Conservation (phyloP, 257 asterid species). For the Petunia axillaris region DNA sequence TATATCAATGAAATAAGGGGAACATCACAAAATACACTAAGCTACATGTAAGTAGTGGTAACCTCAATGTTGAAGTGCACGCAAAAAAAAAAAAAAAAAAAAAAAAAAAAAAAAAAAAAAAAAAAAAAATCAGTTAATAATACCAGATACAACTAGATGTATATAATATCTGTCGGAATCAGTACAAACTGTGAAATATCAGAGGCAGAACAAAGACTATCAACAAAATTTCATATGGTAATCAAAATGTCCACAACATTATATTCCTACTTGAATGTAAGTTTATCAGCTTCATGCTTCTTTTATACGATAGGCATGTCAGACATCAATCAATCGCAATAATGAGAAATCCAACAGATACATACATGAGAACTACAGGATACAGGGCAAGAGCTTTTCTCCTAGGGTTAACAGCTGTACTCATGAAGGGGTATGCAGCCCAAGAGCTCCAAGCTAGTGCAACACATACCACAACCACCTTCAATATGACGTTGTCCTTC, state of each 20-base stretch:
- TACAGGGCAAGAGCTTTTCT: conserved; percentile 95
- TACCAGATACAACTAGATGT: not conserved
- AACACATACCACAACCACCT: conserved; percentile 73
- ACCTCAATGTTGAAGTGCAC: too few relatives aligned
- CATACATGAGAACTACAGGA: conserved; percentile 91
- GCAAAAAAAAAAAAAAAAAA: too few relatives aligned
- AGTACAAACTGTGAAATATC: conserved; percentile 7
- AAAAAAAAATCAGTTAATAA: not conserved
- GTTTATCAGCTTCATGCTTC: not conserved
- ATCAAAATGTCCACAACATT: not conserved
- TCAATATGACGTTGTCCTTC: conserved; percentile 70
- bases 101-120: too few relatives aligned
- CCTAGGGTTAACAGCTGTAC: conserved; percentile 78
- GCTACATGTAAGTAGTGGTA: too few relatives aligned
- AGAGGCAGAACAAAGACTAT: not conserved
- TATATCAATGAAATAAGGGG: too few relatives aligned
- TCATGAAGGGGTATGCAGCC: conserved; percentile 99
- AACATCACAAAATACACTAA: too few relatives aligned
- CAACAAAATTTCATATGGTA: not conserved
- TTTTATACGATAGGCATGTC: not conserved
- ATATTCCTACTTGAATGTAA: not conserved
- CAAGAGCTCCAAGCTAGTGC: conserved; percentile 96
- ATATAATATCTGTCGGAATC: not conserved
- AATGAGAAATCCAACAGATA: conserved; percentile 92
- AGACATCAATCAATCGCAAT: conserved; percentile 72